Percentiles rank a stretch among this genome's conserved stretches.
Conservation (phyloP, 2,329 filamentous ascomycete genomes). For the Teratosphaeriaceae sp. region DNA sequence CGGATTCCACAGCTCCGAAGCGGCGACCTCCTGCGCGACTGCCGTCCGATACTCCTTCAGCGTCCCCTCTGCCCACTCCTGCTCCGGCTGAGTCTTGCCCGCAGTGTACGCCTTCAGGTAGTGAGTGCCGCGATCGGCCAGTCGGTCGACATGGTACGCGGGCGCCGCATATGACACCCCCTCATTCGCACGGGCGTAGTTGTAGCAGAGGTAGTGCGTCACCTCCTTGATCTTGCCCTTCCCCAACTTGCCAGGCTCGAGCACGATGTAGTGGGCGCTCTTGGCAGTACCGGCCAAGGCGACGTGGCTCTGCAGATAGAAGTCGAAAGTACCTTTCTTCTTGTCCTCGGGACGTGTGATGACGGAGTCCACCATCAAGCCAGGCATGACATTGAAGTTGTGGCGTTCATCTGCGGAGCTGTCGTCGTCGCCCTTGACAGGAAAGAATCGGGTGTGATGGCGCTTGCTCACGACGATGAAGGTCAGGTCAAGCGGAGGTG, state of each 20-base stretch:
- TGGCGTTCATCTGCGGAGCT: background rate
- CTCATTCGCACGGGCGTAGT: conserved; percentile 23
- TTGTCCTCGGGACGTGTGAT: conserved; percentile 9
- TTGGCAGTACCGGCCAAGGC: conserved; percentile 11
- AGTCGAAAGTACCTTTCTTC: conserved; percentile 10
- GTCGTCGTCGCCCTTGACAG: conserved; percentile 7
- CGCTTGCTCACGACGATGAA: conserved; percentile 34
- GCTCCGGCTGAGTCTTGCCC: background rate
- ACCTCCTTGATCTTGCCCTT: conserved; percentile 12
- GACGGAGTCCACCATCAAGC: conserved; percentile 12
- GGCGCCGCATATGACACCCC: conserved; percentile 30
- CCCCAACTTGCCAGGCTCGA: conserved; percentile 6
- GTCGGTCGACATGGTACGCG: conserved; percentile 31
- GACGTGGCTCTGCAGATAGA: conserved; percentile 17
- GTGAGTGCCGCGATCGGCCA: conserved; percentile 10
- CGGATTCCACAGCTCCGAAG: background rate
- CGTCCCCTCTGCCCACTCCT: background rate
- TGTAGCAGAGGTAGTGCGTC: conserved; percentile 27
- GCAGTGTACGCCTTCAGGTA: background rate
- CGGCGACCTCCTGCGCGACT: background rate
- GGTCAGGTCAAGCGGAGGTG: conserved; percentile 15
- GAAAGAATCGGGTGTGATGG: conserved; percentile 37
- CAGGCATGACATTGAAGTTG: conserved; percentile 12
- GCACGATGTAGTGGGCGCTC: conserved; percentile 12
- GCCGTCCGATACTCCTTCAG: background rate